Base-by-base conservation (phyloP, 1,284 basidiomycete genomes). In the Ustilago bromivora region DNA sequence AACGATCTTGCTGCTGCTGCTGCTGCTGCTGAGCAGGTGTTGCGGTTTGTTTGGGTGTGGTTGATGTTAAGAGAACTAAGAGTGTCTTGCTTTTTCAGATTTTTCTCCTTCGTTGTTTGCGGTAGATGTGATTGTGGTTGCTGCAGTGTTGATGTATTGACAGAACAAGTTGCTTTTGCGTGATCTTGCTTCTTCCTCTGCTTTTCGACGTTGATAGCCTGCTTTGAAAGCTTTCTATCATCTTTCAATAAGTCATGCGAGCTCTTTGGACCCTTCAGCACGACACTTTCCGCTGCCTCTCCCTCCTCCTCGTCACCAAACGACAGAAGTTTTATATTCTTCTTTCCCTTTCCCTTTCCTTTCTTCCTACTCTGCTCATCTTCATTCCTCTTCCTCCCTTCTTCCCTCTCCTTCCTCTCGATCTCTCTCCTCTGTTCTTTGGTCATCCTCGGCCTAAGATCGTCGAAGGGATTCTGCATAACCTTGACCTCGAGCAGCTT, bases 401-500 rank as follows among this genome's bases (percentile, higher is more conserved):
- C 92, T 83, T 95, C 94, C 17, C 91, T 88, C 83, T 94, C 93
- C 54, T 89, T 89, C 79, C 90, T 89, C 72, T 92, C 91, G 85
- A 97, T 95, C 0, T 89, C 91, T 49, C 91, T 90, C 72, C 93
- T 92, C 87, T 98, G 95, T 1, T 92, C 93, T 0, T 94, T 94
- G 0, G 96, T 99, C 76, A 98, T 97, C n/a, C 96, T 92, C 1
- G 96, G 96, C 34, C 95, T 90, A 76, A 98, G 96, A 83, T 98
- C 95, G 56, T 92, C 90, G 84, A 97, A 98, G 0, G 96, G 96
- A 83, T 98, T 96, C 66, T 97, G 94, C 15, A 95, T 84, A 62
- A 98, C 93, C 17, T 91, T 90, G 43, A 96, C 89, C 1, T 90
- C 90, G 75, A 91, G 92, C 84, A 99, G 94, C 84, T 93, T 95